Percentiles rank a stretch among this genome's conserved stretches.
These are phyloP conservation scores for Leishmania lainsoni DNA, from an alignment of 208 protist genomes.

Conservation along the genomic window DNA sequence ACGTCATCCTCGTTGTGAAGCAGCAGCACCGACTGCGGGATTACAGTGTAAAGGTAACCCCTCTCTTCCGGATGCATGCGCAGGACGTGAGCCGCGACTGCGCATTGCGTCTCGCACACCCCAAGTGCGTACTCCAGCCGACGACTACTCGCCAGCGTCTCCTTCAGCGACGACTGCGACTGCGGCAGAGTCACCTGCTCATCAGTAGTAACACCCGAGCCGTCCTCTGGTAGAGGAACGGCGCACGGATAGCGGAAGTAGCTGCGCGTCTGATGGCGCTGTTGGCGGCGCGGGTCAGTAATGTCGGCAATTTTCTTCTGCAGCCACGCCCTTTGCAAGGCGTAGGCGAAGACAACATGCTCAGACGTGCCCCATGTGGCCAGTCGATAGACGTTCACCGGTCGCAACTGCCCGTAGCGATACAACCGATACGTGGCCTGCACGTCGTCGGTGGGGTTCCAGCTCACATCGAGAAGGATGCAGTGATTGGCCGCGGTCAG, in stretches of 20 bases:
- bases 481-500: conserved; percentile 92
- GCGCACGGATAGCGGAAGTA: conserved; percentile 80
- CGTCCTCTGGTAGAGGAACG: conserved; percentile 40
- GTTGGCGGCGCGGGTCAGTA: conserved; percentile 68
- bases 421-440: conserved; percentile 95
- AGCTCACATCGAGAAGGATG: conserved; percentile 95
- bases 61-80: conserved; percentile 17
- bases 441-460: conserved; percentile 90
- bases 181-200: not conserved
- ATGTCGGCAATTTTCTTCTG: conserved; percentile 87
- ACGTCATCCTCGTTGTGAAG: conserved; percentile 71
- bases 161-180: not conserved
- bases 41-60: conserved; percentile 48
- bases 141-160: not conserved
- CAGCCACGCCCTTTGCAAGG: conserved; percentile 85
- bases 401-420: conserved; percentile 91
- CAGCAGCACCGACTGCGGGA: conserved; percentile 67
- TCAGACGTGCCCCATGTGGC: conserved; percentile 92
- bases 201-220: not conserved
- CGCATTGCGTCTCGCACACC: conserved; percentile 43
- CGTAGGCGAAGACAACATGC: conserved; percentile 90
- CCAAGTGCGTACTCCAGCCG: conserved; percentile 11
- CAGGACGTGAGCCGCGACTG: conserved; percentile 34
- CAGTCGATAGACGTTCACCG: conserved; percentile 94
- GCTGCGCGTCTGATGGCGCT: conserved; percentile 67